Conservation (phyloP, 2,329 filamentous ascomycete genomes). For the Trichoderma pleuroti region DNA sequence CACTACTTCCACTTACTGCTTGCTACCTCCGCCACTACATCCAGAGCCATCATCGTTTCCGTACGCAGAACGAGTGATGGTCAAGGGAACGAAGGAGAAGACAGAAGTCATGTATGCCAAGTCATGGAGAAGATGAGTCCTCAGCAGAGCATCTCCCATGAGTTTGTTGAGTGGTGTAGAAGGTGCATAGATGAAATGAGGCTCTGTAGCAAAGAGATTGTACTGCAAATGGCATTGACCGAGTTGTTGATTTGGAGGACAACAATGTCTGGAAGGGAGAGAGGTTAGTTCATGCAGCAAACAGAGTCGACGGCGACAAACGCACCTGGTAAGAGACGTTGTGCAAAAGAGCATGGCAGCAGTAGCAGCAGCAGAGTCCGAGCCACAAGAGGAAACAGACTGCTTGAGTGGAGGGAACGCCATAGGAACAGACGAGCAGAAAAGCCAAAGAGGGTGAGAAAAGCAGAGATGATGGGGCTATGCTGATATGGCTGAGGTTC, state of each 20-base stretch:
- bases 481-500: not conserved
- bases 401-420: not conserved
- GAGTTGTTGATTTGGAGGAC: not conserved
- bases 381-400: not conserved
- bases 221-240: not conserved
- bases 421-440: not conserved
- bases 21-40: not conserved
- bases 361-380: not conserved
- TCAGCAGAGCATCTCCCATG: not conserved
- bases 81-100: not conserved
- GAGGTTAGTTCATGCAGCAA: not conserved
- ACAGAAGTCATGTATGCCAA: not conserved
- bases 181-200: not conserved
- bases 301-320: not conserved
- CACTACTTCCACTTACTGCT: not conserved
- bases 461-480: not conserved
- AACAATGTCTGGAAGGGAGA: not conserved
- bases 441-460: not conserved
- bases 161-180: not conserved
- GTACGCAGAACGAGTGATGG: not conserved
- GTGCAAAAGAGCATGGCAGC: not conserved
- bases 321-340: not conserved
- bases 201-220: not conserved
- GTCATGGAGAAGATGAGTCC: not conserved
- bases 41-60: not conserved